Base-by-base conservation (phyloP, 148 eudicot genomes). In the Cornus controversa region DNA sequence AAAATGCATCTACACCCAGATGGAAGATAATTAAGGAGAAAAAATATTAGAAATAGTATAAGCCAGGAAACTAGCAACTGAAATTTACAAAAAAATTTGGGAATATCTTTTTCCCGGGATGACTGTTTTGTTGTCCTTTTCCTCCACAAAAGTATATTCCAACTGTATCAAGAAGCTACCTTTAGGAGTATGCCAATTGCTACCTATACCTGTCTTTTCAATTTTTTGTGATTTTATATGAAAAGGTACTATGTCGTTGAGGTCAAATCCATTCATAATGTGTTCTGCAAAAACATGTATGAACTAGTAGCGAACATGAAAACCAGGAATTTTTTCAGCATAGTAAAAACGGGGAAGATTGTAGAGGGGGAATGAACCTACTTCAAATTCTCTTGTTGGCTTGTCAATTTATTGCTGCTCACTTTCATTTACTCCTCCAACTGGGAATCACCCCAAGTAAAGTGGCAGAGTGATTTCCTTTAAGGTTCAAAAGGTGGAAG, bases 1-100 rank as follows among this genome's bases (percentile, higher is more conserved):
- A 89, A 96, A 96, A 88, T 96, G 99, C 80, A 88, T 82, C 98
- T 95, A 82, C 75, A 76, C 62, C 74, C 66, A 83, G 77, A 83
- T 71, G 58, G 53, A 79, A 77, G 53, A 47, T 45, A 65, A 78
- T 47, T 50, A 69, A 45, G 25, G 10, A 8, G 64, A 47, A 69
- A 13, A 50, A 50, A 60, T 3, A n/a, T 18, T 53, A 47, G 47
- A 78, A 66, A 22, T 23, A 67, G 27, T 28, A 10, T 2, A 67
- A 34, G 70, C 66, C 16, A 66, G 18, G 37, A 15, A 29, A 58
- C 25, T 10, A n/a, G 1, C 27, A 75, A 70, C 65, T 29, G 24
- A 22, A 15, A 1, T 62, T 42, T 11, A 27, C 45, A 40, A 6
- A 25, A 62, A 63, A 27, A 20, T 27, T 60, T 10, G 22, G 8